Base-by-base conservation (phyloP, 768 basidiomycete genomes). In the Tubosaeta sp. region DNA sequence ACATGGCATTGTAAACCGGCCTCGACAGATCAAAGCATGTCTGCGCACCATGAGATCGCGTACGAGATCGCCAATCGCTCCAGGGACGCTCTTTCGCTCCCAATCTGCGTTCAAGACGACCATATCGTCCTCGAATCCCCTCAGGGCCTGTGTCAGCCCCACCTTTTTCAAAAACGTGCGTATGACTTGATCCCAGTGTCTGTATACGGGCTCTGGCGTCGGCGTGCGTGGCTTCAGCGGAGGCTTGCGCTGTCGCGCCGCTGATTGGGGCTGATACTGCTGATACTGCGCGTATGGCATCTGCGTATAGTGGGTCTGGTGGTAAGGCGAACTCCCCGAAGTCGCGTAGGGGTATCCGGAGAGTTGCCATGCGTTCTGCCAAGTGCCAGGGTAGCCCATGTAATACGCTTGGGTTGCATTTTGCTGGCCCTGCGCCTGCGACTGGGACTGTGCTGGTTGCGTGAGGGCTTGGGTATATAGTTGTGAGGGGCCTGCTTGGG, bases 51-150 rank as follows among this genome's bases (percentile, higher is more conserved):
- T 69, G 32, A 87, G 70, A 52, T 76, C 74, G 35, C 73, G 70
- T 33, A 76, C 67, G 26, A 89, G 65, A 26, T 77, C 75, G 4
- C 70, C 67, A 31, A 90, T 65, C 4, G 86, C 86, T 0, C 62
- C 69, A 10, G 82, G 80, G 7, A 88, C 72, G n/a, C 69, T 74
- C 52, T 73, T 71, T 34, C 72, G 72, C 66, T 89, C 88, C 78
- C 82, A 86, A 1, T 80, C 78, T 0, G 75, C 63, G 54, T 82
- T 89, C 70, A 89, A 66, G n/a, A 87, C 76, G 5, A 89, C 62
- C 71, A 89, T 77, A 60, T 91, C 88, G n/a, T 74, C 67, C 57
- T 86, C 82, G 43, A 91, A 81, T 0, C 84, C 88, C 34, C 72
- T 73, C 41, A 82, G 59, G 0, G 85, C 74, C 60, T 88, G 83